Conservation (phyloP, 176 grass and related monocot species). For the Zoysia japonica region DNA sequence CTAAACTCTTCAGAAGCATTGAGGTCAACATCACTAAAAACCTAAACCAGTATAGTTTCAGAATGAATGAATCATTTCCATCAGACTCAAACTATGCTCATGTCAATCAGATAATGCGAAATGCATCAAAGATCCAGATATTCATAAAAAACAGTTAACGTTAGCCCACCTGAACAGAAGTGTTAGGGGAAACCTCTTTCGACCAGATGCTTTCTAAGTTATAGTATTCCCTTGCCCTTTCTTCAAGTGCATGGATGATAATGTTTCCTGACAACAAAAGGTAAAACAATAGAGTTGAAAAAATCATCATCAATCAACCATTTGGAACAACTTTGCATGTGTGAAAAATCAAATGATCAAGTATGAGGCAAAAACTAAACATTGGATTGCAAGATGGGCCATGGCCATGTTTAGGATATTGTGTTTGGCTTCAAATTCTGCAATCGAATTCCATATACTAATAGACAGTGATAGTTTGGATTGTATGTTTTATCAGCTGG, state of each 20-base stretch:
- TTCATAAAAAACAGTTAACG: slow-evolving; percentile 1
- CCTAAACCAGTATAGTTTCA: background rate
- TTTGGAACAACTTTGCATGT: background rate
- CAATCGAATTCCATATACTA: background rate
- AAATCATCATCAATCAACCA: background rate
- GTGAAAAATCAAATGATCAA: background rate
- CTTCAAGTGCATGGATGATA: slow-evolving; percentile 90
- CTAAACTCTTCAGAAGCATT: background rate
- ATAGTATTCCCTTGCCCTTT: slow-evolving; percentile 94
- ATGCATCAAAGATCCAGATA: background rate
- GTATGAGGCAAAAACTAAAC: background rate
- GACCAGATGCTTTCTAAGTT: slow-evolving; percentile 94
- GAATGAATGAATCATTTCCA: background rate
- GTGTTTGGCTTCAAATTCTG: background rate
- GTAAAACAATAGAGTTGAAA: background rate
- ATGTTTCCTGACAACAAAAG: slow-evolving; percentile 62
- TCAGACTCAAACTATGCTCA: background rate
- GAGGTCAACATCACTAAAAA: background rate
- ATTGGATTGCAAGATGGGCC: background rate
- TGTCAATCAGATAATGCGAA: background rate
- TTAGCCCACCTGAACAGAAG: slow-evolving; percentile 56
- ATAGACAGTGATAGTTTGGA: background rate
- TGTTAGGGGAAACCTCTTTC: slow-evolving; percentile 60
- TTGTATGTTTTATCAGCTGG: background rate
- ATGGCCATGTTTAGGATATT: background rate